Evolutionary conservation across 208 protist genomes (phyloP).

Genomic region (Leptomonas seymouri): DNA sequence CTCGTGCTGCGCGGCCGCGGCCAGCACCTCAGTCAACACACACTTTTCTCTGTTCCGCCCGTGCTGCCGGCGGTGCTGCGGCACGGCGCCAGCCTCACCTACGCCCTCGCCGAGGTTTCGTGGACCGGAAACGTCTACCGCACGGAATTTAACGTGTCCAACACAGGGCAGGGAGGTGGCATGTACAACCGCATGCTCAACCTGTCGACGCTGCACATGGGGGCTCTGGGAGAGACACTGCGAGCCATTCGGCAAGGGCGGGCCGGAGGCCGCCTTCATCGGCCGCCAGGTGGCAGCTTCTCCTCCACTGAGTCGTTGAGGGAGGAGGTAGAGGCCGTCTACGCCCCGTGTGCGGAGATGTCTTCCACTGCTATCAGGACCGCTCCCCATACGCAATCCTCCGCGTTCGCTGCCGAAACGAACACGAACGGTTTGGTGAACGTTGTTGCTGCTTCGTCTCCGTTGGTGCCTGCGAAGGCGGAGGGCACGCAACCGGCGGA

Average conservation of each 20-base stretch:
- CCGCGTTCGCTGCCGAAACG: background rate
- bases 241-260: slow-evolving; percentile 14
- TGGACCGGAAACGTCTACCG: slow-evolving; percentile 1
- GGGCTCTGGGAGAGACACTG: slow-evolving; percentile 29
- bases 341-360: slow-evolving; percentile 21
- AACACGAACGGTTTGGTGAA: background rate
- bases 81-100: background rate
- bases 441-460: background rate
- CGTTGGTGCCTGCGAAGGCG: background rate
- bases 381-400: background rate
- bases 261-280: background rate
- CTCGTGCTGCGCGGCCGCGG: slow-evolving; percentile 26
- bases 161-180: slow-evolving; percentile 17
- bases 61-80: slow-evolving; percentile 4
- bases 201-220: slow-evolving; percentile 28
- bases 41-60: slow-evolving; percentile 20
- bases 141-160: slow-evolving; percentile 25
- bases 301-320: slow-evolving; percentile 16
- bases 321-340: slow-evolving; percentile 24
- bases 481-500: too few species aligned
- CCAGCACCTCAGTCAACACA: slow-evolving; percentile 17
- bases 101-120: background rate
- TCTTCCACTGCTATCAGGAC: background rate
- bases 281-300: background rate
- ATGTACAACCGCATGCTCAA: slow-evolving; percentile 37